These are phyloP conservation scores for Lactarius akahatsu DNA, from an alignment of 768 basidiomycete species.

Conservation along the genomic window DNA sequence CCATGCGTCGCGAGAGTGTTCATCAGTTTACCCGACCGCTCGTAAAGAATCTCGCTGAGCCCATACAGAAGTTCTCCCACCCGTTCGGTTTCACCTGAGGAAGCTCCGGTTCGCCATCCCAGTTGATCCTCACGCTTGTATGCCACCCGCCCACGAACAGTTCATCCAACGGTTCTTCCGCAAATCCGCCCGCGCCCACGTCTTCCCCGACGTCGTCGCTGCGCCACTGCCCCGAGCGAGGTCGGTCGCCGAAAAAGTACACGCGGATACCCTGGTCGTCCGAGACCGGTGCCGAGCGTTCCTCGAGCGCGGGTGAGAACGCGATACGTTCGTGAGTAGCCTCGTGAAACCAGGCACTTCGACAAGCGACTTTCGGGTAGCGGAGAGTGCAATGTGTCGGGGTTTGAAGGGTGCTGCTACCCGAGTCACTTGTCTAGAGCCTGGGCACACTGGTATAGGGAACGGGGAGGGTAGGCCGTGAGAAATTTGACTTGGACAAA, in stretches of 20 bases:
- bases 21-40: not conserved
- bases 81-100: not conserved
- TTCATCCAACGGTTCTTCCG: not conserved
- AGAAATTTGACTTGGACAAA: no score
- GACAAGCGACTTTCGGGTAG: no score
- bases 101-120: constrained; percentile 13
- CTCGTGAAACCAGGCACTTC: no score
- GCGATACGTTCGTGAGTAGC: constrained; percentile 4
- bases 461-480: no score
- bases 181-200: not conserved
- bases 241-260: constrained; percentile 19
- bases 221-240: not conserved
- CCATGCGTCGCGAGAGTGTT: not conserved
- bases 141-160: not conserved
- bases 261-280: constrained; percentile 1
- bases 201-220: not conserved
- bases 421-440: no score
- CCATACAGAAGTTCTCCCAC: not conserved
- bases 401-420: no score
- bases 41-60: constrained; percentile 7
- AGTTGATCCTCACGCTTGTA: constrained; percentile 4
- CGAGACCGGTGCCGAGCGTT: constrained; percentile 1
- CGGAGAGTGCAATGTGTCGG: no score
- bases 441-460: no score
- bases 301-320: constrained; percentile 8